Base-by-base conservation (phyloP, 306 rosid genomes). In the Castanea sativa region DNA sequence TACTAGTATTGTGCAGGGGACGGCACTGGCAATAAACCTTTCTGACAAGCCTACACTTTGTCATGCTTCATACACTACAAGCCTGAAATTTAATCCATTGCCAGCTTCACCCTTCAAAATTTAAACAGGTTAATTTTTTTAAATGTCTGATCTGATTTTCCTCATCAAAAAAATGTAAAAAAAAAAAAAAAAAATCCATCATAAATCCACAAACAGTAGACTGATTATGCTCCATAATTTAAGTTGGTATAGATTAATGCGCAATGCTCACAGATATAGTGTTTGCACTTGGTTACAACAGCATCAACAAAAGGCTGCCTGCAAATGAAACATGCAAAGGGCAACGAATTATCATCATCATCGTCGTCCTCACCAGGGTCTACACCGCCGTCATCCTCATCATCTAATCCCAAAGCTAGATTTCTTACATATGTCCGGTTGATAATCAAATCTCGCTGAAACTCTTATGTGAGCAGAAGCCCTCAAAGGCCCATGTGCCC, bases 391-490 rank as follows among this genome's bases (percentile, higher is more conserved):
- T 86, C 89, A 2, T 67, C 91, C 0, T 19, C 78, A 56, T 84
- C 92, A 69, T 79, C 89, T 45, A 78, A 38, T 27, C 91, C 81
- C 27, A 89, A 79, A 79, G 98, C 94, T 74, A 90, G 70, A 73
- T 92, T 90, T 86, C 91, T 90, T 93, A 77, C 98, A 93, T 61
- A 88, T 90, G 77, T 91, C 98, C n/a, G 93, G 98, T 86, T 93
- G 97, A 85, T 93, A 93, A 90, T 93, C 94, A 85, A 91, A 90
- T 79, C 98, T 85, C 25, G 92, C 87, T 12, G 97, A 87, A 81
- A 88, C 86, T 83, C 98, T 91, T 51, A 93, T 93, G 74, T 93
- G 97, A 81, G 98, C 94, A 29, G 98, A 93, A 78, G 98, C 94
- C 81, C 98, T 86, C 67, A 93, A 87, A 8, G 97, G 94, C 61